phyloP scores from a whole-genome alignment of 257 asterid species.

The Nicotiana sylvestris region DNA sequence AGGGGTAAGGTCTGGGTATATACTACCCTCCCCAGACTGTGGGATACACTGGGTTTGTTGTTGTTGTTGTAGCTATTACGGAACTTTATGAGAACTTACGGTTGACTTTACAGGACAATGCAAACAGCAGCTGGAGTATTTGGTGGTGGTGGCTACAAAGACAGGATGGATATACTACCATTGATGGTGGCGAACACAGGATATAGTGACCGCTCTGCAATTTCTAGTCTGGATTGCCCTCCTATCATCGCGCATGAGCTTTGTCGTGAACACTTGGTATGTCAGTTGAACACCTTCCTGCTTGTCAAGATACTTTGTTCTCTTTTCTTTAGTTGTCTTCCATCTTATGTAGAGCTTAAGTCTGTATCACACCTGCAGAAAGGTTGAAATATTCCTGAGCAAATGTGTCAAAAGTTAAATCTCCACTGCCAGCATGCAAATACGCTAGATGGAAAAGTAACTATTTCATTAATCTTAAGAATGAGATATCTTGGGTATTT shows the following conservation, averaged over 20 bases:
- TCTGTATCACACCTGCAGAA: background rate
- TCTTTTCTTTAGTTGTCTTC: background rate
- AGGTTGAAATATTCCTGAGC: background rate
- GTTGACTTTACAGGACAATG: conserved; percentile 52
- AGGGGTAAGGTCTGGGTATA: too few relatives aligned
- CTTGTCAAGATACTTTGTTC: background rate
- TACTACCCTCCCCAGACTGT: too few relatives aligned
- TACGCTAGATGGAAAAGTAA: background rate
- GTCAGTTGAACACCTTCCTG: conserved; percentile 6
- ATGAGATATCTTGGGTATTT: background rate
- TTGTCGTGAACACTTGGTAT: conserved; percentile 94
- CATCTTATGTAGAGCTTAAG: background rate
- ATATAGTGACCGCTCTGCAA: conserved; percentile 66
- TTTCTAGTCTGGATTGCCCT: conserved; percentile 75
- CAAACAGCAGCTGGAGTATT: conserved; percentile 95
- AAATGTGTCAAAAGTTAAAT: background rate
- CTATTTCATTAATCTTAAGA: background rate
- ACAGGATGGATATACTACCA: conserved; percentile 57
- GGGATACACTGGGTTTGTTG: too few relatives aligned
- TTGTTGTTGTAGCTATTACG: too few relatives aligned
- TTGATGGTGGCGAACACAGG: conserved; percentile 91
- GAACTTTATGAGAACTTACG: background rate
- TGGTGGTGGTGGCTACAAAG: conserved; percentile 75
- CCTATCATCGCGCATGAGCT: conserved; percentile 79
- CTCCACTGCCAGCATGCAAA: background rate